phyloP scores from a whole-genome alignment of 2,329 filamentous ascomycete species.

The Purpureocillium lavendulum region DNA sequence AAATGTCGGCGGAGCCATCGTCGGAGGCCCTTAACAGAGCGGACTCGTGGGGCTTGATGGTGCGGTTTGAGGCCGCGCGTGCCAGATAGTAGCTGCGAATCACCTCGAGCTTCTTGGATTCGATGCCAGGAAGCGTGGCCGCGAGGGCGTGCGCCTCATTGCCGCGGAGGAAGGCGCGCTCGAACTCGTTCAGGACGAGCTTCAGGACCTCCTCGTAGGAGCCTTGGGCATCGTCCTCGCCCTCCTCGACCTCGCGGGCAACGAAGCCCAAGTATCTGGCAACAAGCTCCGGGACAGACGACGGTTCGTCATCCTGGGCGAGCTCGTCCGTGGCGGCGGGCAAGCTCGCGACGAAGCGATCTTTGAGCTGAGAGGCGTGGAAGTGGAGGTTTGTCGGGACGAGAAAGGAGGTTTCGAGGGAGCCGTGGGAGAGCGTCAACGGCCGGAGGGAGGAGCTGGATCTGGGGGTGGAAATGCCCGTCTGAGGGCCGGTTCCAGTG shows the following conservation, averaged over 20 bases:
- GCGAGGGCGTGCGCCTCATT: conserved; percentile 94
- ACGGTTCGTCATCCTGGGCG: conserved; percentile 97
- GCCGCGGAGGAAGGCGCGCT: conserved; percentile 85
- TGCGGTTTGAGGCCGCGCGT: conserved; percentile 71
- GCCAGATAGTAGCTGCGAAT: conserved; percentile 89
- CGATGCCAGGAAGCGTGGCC: conserved; percentile 79
- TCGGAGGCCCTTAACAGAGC: conserved; percentile 83
- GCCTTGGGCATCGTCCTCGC: conserved; percentile 80
- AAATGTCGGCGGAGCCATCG: conserved; percentile 76
- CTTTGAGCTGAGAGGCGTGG: conserved; percentile 89
- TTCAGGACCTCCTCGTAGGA: conserved; percentile 91
- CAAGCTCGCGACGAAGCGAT: conserved; percentile 76
- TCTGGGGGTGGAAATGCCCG: conserved; percentile 92
- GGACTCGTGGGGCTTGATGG: conserved; percentile 88
- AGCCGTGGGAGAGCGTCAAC: conserved; percentile 83
- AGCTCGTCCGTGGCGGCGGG: conserved; percentile 93
- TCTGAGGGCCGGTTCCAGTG: conserved; percentile 75
- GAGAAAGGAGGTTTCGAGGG: conserved; percentile 92
- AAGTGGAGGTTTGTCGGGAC: conserved; percentile 94
- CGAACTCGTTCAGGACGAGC: conserved; percentile 89
- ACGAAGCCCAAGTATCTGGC: conserved; percentile 89
- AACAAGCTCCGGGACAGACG: conserved; percentile 84
- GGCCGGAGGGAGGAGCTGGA: conserved; percentile 89
- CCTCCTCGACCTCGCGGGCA: conserved; percentile 81
- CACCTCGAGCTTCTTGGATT: conserved; percentile 83